phyloP scores from a whole-genome alignment of 306 rosid species.

The Betula pendula region DNA sequence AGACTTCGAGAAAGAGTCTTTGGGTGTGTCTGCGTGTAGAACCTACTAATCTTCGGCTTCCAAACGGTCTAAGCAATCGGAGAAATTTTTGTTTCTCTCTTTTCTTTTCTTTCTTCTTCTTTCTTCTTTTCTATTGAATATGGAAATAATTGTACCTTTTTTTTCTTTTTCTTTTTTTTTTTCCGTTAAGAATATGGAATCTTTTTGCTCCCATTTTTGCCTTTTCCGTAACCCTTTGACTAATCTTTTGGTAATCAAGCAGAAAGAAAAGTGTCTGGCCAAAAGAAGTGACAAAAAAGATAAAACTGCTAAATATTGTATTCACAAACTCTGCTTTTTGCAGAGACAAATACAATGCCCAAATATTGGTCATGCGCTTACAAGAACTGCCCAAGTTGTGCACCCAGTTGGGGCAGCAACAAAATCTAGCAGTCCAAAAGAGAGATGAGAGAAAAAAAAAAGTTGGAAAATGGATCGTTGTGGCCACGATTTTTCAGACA shows the following conservation, averaged over 20 bases:
- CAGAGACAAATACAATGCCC: too few species aligned
- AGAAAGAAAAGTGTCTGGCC: neutral
- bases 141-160: neutral
- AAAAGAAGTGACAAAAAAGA: neutral
- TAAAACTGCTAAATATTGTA: neutral
- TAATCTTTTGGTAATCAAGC: neutral
- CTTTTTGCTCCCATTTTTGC: neutral
- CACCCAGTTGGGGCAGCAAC: neutral
- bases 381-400: neutral
- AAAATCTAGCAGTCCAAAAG: neutral
- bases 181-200: neutral
- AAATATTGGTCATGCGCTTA: neutral
- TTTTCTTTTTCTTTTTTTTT: too few species aligned
- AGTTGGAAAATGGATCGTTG: neutral
- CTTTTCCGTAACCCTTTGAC: neutral
- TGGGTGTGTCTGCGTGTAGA: neutral
- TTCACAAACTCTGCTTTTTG: too few species aligned
- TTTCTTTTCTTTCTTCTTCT: neutral
- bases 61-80: neutral
- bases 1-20: neutral
- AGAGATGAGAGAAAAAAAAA: neutral
- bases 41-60: constrained; percentile 7
- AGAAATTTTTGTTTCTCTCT: neutral
- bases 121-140: neutral
- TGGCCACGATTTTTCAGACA: neutral